A percentile compares a stretch with the other conserved stretches of the same genome.
Evolutionary conservation across 768 basidiomycete genomes (phyloP).

Genomic region (Chiua virens): DNA sequence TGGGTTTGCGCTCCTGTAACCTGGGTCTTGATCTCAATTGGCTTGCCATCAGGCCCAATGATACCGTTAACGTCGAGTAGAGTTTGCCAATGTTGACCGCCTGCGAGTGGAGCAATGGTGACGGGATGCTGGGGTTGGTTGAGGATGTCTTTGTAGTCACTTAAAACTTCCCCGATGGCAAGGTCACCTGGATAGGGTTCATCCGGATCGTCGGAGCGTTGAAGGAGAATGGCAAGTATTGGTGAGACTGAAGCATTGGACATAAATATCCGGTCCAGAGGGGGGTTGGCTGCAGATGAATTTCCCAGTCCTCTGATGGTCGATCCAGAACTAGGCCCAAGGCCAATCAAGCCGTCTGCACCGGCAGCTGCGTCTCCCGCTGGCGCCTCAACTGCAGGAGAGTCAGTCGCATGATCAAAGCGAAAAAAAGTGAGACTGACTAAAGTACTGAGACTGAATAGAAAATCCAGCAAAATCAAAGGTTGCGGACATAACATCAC

Average conservation of each 20-base stretch:
- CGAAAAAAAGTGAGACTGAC: neutral
- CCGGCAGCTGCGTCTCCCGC: constrained; percentile 5
- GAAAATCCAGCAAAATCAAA: constrained; percentile 40
- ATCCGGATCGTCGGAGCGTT: constrained; percentile 54
- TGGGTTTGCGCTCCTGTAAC: constrained; percentile 44
- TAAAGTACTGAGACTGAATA: constrained; percentile 43
- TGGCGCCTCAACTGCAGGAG: constrained; percentile 20
- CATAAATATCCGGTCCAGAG: constrained; percentile 64
- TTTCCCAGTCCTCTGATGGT: constrained; percentile 39
- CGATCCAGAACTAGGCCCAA: constrained; percentile 64
- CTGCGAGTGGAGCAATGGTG: constrained; percentile 33
- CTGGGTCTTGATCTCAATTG: constrained; percentile 43
- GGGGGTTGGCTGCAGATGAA: constrained; percentile 45
- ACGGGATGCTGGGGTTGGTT: constrained; percentile 54
- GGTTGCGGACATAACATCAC: constrained; percentile 29
- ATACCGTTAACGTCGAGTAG: constrained; percentile 62
- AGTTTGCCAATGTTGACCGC: constrained; percentile 64
- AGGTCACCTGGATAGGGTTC: constrained; percentile 58
- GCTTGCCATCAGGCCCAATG: constrained; percentile 58
- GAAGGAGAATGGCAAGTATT: constrained; percentile 62
- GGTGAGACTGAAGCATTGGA: constrained; percentile 59
- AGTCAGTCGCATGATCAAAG: constrained; percentile 2
- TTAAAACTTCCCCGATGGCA: constrained; percentile 58
- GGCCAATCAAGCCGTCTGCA: constrained; percentile 46
- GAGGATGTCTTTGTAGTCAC: constrained; percentile 48